A percentile compares a stretch with the other conserved stretches of the same genome.
These are phyloP conservation scores for Pleurotus platypus DNA, from an alignment of 768 basidiomycete genomes.

Conservation along the genomic window DNA sequence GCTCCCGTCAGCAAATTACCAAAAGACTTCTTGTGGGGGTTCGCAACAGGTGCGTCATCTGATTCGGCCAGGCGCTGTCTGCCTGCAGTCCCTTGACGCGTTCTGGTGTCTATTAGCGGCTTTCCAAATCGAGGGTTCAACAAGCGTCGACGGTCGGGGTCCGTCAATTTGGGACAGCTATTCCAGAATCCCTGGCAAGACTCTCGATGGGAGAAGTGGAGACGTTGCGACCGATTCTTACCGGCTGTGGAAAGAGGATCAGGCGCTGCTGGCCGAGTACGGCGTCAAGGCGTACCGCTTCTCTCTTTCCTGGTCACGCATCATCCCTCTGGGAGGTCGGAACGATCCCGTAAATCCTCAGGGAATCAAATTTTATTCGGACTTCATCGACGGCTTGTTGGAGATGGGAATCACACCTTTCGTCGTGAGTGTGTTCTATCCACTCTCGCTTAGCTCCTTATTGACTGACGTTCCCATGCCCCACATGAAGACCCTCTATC, in stretches of 20 bases:
- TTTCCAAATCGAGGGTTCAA: conserved; percentile 75
- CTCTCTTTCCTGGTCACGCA: conserved; percentile 72
- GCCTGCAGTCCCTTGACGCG: neutral
- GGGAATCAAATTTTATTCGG: conserved; percentile 68
- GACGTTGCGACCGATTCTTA: conserved; percentile 74
- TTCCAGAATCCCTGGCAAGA: conserved; percentile 62
- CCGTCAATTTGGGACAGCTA: conserved; percentile 78
- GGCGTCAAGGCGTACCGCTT: conserved; percentile 75
- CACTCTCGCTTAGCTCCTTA: neutral
- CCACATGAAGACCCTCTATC: conserved; percentile 57
- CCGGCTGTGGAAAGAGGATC: conserved; percentile 63
- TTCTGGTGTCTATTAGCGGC: conserved; percentile 34
- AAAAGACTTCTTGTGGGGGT: conserved; percentile 65
- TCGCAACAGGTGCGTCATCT: conserved; percentile 56
- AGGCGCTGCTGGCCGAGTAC: conserved; percentile 57
- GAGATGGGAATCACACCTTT: conserved; percentile 64
- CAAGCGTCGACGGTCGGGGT: conserved; percentile 55
- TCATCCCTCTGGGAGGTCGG: conserved; percentile 71
- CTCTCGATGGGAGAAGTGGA: conserved; percentile 61
- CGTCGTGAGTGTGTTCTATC: conserved; percentile 39
- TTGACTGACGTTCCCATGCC: conserved; percentile 4
- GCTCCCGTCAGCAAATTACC: conserved; percentile 40
- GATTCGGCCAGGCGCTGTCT: conserved; percentile 2
- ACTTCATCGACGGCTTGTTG: conserved; percentile 65
- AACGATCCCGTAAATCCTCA: conserved; percentile 69